Evolutionary conservation across 2,329 filamentous ascomycete species (phyloP), one percentile per base, ranked within the genome.

Genomic region (Colletotrichum phormii): DNA sequence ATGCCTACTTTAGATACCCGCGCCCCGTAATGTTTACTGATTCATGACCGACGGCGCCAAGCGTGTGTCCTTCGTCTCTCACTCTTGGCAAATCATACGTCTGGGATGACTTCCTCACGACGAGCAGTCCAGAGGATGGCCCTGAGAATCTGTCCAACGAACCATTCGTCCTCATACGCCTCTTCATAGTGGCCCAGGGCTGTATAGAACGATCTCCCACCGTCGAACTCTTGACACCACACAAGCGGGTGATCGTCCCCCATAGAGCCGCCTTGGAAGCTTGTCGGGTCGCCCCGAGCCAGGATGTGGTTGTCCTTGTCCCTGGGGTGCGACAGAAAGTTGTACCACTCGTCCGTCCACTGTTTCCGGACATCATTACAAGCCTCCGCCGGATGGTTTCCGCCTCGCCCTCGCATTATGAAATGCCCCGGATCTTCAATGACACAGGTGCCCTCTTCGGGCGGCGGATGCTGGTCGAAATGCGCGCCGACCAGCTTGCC

Each of bases 281-380:
- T 78, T 15, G 71, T 70, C 75, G 84, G 82, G 58, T 83, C 81
- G 31, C 81, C 81, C 0, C 78, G 75, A 49, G 84, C 67, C n/a
- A 86, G 76, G 11, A 84, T 77, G 35, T 78, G 76, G 37, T 76
- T 77, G 3, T 62, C 57, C 29, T 77, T 77, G 3, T 54, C 61
- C 35, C 79, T 77, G 3, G 80, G 80, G 53, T 81, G 81, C 37
- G 65, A n/a, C 62, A 76, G 74, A 71, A 84, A 85, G 70, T 84
- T 84, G 76, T 85, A 85, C 82, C 83, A 85, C 75, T 86, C 83
- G 63, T 85, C 83, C 65, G 81, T 78, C 79, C 80, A 84, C 5
- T 74, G 65, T 73, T 37, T 66, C 54, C 54, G 33, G 24, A 11
- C 22, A 12, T 15, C 33, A 7, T 26, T 29, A 11, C 42, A 26